Base-by-base conservation (phyloP, 2,329 filamentous ascomycete species). In the Botrytis squamosa region DNA sequence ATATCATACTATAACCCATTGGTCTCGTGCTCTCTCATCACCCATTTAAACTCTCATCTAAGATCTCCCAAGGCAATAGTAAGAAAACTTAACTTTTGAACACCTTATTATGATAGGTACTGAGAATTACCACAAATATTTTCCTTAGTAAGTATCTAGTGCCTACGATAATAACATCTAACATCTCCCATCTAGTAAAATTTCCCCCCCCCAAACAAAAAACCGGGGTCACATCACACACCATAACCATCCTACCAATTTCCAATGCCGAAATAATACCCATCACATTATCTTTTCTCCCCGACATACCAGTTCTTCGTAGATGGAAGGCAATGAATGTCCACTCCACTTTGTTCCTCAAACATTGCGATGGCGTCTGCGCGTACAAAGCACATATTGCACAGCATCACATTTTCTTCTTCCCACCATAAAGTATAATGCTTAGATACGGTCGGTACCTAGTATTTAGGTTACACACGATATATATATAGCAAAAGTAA, bases 261-360 rank as follows among this genome's bases (percentile, higher is more conserved):
- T 46, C 44, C 44, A 46, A 46, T 65, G 64, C 64, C 44, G 64
- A 67, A 38, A 52, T 25, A 38, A 52, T 25, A 38, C 6, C 44
- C 64, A 52, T 52, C 44, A 67, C 10, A n/a, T 67, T 44, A 67
- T n/a, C 25, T n/a, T 38, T 67, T 52, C 44, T 52, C 29, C 64
- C 64, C 64, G 44, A 67, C 12, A 2, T 40, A 10, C 38, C 38
- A 40, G 38, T 33, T 3, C 33, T 33, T 33, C 33, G 33, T 44
- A 20, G 42, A 38, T 18, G 14, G 25, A 52, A 52, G 49, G 49
- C 12, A 5, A 52, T 52, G 25, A 5, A 52, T 52, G 25, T 52
- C 7, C 52, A 63, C 25, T 63, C 36, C 60, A 62, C 59, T 16
- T 38, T 62, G 10, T 63, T 63, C 22, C 16, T 4, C 9, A 38